Evolutionary conservation across 345 rosid genomes (phyloP), one percentile per base, ranked within the genome.

Genomic region (Microcos paniculata): DNA sequence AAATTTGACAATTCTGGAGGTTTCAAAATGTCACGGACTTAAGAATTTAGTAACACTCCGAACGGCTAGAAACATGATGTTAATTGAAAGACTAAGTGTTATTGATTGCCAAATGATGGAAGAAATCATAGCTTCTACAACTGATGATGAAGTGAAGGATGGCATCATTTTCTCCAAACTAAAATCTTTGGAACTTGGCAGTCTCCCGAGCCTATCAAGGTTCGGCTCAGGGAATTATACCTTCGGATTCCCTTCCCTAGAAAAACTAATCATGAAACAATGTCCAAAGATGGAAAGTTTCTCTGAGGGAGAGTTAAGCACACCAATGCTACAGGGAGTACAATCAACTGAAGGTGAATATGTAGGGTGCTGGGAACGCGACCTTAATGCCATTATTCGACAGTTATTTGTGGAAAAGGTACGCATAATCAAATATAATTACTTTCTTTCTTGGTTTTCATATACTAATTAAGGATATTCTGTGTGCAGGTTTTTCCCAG

Each of bases 21-120:
- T 77, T 19, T 55, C 31, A 0, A 15, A 62, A 12, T 81, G 87
- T 24, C 14, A 77, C 1, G 62, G n/a, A 45, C 70, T 82, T 42
- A 8, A 23, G 19, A 18, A 56, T 35, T 74, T 82, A 56, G 11
- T 82, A 5, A 31, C 71, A 19, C 8, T 40, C 33, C 58, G 77
- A 19, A 77, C 78, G 1, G 82, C 82, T 21, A 72, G 68, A 77
- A 74, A 71, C 46, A 51, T 77, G 11, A 46, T 48, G 66, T 56
- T 59, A 18, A 81, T 81, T 33, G 28, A 16, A 4, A 66, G 30
- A 46, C 23, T 81, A 73, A 73, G 23, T 6, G 19, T 84, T 23
- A 18, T 24, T 0, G 49, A 76, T n/a, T 84, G 85, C 70, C 4
- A 79, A n/a, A 42, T 35, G 61, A 13, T 81, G 4, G 15, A 13